Evolutionary conservation across 2,329 filamentous ascomycete species (phyloP), one percentile per base, ranked within the genome.

Genomic region (Stemphylium lycopersici): DNA sequence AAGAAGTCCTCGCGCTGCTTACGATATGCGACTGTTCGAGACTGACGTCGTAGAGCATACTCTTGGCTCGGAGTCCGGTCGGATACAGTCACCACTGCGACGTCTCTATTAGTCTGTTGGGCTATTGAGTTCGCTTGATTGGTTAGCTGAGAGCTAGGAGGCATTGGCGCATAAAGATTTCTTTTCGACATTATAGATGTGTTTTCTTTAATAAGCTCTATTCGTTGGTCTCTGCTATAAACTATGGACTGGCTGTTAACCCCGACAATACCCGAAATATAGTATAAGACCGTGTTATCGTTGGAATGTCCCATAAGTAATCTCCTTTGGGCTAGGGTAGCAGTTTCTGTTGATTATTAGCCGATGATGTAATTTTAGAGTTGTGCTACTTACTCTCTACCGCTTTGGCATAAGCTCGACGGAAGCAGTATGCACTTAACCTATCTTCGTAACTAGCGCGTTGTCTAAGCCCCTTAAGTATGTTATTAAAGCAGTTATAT

Each of bases 341-440:
- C 20, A 20, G 20, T 46, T 24, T 36, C 43, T 46, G n/a, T 29
- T 4, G 18, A 24, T 24, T 24, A 7, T 6, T 24, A 24, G 6
- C 5, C 6, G 6, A 24, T 6, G 6, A 24, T 24, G 3, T 6
- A 7, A 6, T 6, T 7, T 24, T 24, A 24, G 20, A 20, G 20
- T 7, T 24, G 6, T 7, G 3, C 22, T 29, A 42, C 44, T 15
- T 53, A 53, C 50, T 53, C 15, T 48, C 37, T 10, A 53, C 20
- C 11, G 36, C 18, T 37, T 18, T 22, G 26, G 46, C 52, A 46
- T 34, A 55, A 24, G 8, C 52, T 15, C 52, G 18, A 15, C 52
- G 16, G 29, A 55, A 49, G 36, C 52, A 55, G 24, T 55, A 55
- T 39, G 52, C 52, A 34, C 45, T 55, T 4, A 55, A 20, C n/a